phyloP scores from a whole-genome alignment of 2,329 filamentous ascomycete species.

The Claviceps spartinae region DNA sequence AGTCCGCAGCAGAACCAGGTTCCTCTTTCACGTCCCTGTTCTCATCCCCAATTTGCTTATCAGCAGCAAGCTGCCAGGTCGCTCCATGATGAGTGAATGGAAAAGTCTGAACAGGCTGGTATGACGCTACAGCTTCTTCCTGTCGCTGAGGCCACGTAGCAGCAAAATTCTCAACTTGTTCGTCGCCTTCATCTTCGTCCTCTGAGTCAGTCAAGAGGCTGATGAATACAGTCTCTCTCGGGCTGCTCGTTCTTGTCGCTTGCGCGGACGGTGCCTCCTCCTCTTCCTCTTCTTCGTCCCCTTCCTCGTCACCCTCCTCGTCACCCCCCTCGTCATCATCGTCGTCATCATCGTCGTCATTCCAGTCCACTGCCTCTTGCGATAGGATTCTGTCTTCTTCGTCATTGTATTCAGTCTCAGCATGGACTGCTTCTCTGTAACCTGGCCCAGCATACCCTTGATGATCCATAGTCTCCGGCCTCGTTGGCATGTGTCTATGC shows the following conservation, averaged over 20 bases:
- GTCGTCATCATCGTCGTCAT: slow-evolving; percentile 5
- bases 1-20: not conserved
- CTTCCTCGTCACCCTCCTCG: not conserved
- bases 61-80: no score
- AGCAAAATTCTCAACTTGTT: not conserved
- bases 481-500: not conserved
- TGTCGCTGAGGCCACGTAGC: no score
- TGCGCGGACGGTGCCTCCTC: slow-evolving; percentile 1
- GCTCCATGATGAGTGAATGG: no score
- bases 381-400: not conserved
- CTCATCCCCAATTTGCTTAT: not conserved
- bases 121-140: not conserved
- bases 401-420: slow-evolving; percentile 11
- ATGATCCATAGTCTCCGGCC: not conserved
- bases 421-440: slow-evolving; percentile 15
- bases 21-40: not conserved
- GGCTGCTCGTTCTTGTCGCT: slow-evolving; percentile 6
- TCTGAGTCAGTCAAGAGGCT: slow-evolving; percentile 31
- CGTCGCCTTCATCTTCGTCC: not conserved
- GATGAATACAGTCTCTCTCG: slow-evolving; percentile 29
- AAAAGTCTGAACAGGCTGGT: no score
- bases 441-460: not conserved
- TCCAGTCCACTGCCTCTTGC: not conserved
- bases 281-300: slow-evolving; percentile 4
- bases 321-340: not conserved